phyloP scores from a whole-genome alignment of 345 rosid genomes.

The Heritiera fomes region DNA sequence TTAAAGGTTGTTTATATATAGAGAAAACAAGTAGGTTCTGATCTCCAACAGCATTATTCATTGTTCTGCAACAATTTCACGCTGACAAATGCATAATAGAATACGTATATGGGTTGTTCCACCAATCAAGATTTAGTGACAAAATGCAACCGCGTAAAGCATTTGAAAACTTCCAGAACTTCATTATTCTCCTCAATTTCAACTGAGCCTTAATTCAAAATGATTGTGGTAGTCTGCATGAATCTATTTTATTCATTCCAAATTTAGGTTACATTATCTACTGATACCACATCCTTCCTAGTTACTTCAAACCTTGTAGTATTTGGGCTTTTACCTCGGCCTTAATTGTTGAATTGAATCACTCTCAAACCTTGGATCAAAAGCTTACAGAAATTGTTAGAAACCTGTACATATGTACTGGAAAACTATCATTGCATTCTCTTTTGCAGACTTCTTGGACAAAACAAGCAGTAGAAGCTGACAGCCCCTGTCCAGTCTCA shows the following conservation, averaged over 20 bases:
- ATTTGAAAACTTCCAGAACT: conserved; percentile 12
- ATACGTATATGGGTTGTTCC: background rate
- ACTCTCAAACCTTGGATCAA: conserved; percentile 8
- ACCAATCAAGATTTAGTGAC: background rate
- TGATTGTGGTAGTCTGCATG: background rate
- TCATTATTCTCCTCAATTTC: background rate
- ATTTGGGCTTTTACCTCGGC: background rate
- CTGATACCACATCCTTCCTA: background rate
- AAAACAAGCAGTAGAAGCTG: conserved; percentile 44
- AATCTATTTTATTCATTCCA: conserved; percentile 8
- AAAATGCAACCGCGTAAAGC: background rate
- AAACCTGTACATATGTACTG: background rate
- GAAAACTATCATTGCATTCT: background rate
- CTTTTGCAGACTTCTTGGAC: conserved; percentile 60
- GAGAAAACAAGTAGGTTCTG: background rate
- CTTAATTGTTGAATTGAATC: background rate
- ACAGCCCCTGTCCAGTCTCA: conserved; percentile 39
- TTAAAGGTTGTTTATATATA: background rate
- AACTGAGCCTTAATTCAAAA: conserved; percentile 1
- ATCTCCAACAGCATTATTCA: background rate
- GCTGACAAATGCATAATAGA: background rate
- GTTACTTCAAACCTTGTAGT: background rate
- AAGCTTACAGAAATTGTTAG: conserved; percentile 3
- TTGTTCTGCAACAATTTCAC: background rate
- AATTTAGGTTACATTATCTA: background rate